A percentile compares a stretch with the other conserved stretches of the same genome.
These are phyloP conservation scores for Glycyrrhiza uralensis DNA, from an alignment of 306 rosid species.

Conservation along the genomic window DNA sequence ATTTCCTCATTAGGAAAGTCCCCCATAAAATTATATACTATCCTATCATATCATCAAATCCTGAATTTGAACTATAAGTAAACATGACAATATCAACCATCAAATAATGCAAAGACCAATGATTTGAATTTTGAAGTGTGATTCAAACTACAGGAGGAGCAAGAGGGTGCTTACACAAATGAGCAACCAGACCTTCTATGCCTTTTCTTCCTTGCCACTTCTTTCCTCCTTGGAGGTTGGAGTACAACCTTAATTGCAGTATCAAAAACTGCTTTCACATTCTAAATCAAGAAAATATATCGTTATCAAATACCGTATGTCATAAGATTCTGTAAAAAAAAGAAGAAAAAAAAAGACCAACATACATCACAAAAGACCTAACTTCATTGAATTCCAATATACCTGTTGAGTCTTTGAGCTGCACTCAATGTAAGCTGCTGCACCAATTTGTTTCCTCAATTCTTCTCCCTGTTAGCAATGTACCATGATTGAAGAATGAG, in stretches of 20 bases:
- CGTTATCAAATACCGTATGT: neutral
- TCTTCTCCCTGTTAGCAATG: conserved; percentile 75
- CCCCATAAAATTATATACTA: neutral
- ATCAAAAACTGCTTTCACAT: conserved; percentile 95
- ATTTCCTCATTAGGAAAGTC: neutral
- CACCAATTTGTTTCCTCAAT: conserved; percentile 95
- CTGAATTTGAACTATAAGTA: neutral
- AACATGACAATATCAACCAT: neutral
- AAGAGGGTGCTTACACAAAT: conserved; percentile 63
- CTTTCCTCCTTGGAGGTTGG: conserved; percentile 93
- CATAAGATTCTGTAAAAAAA: neutral
- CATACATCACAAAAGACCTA: neutral
- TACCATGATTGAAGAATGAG: conserved; percentile 20
- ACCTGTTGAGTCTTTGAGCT: conserved; percentile 99
- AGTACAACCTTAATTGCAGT: conserved; percentile 97
- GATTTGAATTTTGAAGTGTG: neutral
- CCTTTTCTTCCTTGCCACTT: conserved; percentile 69
- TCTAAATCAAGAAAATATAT: conserved; percentile 47
- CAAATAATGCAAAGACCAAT: neutral
- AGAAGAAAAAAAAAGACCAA: neutral
- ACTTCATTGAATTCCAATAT: neutral
- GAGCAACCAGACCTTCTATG: conserved; percentile 71
- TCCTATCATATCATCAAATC: neutral
- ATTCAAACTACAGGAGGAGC: neutral
- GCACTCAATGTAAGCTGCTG: conserved; percentile 94